A percentile compares a stretch with the other conserved stretches of the same genome.
Conservation (phyloP, 768 basidiomycete genomes). For the Hortiboletus flavorubellus region DNA sequence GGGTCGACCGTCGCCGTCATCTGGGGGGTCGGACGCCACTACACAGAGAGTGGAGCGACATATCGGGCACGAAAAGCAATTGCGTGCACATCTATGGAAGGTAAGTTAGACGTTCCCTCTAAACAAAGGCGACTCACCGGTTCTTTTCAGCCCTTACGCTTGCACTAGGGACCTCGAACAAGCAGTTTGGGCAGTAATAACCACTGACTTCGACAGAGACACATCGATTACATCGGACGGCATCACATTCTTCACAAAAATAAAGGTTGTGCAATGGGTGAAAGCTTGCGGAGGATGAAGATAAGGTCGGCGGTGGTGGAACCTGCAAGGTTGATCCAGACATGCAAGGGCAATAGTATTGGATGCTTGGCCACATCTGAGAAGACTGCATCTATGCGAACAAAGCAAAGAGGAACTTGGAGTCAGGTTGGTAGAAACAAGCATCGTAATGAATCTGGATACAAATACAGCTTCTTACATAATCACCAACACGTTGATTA, state of each 20-base stretch:
- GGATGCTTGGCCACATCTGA: conserved; percentile 43
- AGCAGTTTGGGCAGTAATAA: conserved; percentile 97
- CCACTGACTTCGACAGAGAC: conserved; percentile 92
- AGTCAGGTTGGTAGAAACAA: not conserved
- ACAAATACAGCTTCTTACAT: conserved; percentile 12
- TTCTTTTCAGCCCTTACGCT: conserved; percentile 99
- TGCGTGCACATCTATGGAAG: conserved; percentile 81
- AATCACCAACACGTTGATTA: not conserved
- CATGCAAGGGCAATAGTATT: conserved; percentile 76
- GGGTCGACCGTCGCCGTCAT: conserved; percentile 53
- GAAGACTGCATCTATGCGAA: not conserved
- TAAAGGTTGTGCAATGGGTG: conserved; percentile 83
- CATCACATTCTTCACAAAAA: conserved; percentile 99
- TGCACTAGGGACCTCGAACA: conserved; percentile 97
- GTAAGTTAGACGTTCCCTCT: not conserved
- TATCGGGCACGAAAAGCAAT: conserved; percentile 95
- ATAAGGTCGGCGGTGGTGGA: conserved; percentile 71
- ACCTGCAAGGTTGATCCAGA: conserved; percentile 39
- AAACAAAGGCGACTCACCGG: conserved; percentile 47
- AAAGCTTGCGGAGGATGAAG: conserved; percentile 77
- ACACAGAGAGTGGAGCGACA: conserved; percentile 89
- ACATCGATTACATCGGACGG: conserved; percentile 89
- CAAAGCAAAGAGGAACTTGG: not conserved
- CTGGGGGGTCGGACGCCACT: conserved; percentile 82
- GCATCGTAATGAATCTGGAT: not conserved